These are phyloP conservation scores for Calonectria ilicicola DNA, from an alignment of 2,329 filamentous ascomycete species.

Conservation along the genomic window DNA sequence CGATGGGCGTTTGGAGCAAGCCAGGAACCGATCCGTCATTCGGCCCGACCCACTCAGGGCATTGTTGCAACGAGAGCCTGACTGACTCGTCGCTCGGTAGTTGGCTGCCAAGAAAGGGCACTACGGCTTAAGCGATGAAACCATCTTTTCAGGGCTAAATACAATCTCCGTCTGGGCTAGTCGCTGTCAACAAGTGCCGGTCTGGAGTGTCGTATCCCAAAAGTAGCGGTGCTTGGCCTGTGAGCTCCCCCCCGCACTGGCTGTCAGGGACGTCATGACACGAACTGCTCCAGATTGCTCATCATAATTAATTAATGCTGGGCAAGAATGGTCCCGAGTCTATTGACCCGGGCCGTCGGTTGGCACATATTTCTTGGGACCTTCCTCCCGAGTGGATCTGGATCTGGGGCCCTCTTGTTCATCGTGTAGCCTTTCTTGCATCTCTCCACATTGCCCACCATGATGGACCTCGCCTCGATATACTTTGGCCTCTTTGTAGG, in stretches of 20 bases:
- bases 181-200: background rate
- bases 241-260: background rate
- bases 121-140: too few species aligned
- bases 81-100: background rate
- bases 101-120: background rate
- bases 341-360: background rate
- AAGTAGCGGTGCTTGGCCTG: background rate
- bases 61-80: background rate
- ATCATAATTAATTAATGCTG: conserved; percentile 2
- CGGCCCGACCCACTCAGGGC: background rate
- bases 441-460: background rate
- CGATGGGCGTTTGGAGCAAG: background rate
- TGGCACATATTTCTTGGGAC: background rate
- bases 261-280: background rate
- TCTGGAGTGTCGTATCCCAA: background rate
- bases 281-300: background rate
- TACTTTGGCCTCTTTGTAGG: conserved; percentile 43
- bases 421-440: background rate
- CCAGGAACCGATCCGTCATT: background rate
- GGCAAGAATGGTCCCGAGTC: background rate
- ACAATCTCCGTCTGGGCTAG: background rate
- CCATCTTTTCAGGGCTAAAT: background rate
- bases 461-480: conserved; percentile 36
- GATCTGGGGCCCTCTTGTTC: background rate
- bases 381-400: background rate